Conservation (phyloP, 2,329 filamentous ascomycete species). For the Diaporthe vaccinii region DNA sequence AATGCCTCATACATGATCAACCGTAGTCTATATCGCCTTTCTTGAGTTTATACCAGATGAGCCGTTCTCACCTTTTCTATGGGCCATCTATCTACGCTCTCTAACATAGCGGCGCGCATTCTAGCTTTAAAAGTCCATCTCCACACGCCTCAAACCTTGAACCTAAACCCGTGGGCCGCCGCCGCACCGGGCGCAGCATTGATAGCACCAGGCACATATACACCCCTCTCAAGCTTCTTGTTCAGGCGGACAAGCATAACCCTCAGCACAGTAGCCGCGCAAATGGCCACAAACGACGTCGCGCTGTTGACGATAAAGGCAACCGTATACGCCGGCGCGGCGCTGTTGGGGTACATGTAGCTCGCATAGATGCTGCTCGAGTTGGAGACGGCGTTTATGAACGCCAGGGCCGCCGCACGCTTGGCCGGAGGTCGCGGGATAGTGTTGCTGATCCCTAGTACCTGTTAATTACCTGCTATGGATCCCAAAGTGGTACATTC, state of each 20-base stretch:
- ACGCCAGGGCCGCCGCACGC: conserved; percentile 76
- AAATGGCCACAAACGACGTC: conserved; percentile 74
- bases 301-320: conserved; percentile 79
- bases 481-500: too few species aligned
- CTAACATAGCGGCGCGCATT: not conserved
- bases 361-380: conserved; percentile 77
- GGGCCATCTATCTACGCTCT: not conserved
- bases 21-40: not conserved
- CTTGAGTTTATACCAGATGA: not conserved
- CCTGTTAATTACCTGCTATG: too few species aligned
- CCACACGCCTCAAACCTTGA: conserved; percentile 62
- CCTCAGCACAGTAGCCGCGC: conserved; percentile 72
- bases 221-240: conserved; percentile 76
- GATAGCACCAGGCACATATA: conserved; percentile 68
- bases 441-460: conserved; percentile 82
- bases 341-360: conserved; percentile 73
- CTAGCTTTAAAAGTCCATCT: not conserved
- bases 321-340: conserved; percentile 59
- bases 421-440: conserved; percentile 83
- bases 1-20: too few species aligned
- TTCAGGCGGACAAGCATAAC: conserved; percentile 76
- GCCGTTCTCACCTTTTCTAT: not conserved
- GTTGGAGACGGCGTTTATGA: conserved; percentile 82
- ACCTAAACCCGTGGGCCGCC: conserved; percentile 74
- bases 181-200: conserved; percentile 69